Evolutionary conservation across 2,329 filamentous ascomycete species (phyloP), one percentile per base, ranked within the genome.

Genomic region (Neocatenulostroma microsporum): DNA sequence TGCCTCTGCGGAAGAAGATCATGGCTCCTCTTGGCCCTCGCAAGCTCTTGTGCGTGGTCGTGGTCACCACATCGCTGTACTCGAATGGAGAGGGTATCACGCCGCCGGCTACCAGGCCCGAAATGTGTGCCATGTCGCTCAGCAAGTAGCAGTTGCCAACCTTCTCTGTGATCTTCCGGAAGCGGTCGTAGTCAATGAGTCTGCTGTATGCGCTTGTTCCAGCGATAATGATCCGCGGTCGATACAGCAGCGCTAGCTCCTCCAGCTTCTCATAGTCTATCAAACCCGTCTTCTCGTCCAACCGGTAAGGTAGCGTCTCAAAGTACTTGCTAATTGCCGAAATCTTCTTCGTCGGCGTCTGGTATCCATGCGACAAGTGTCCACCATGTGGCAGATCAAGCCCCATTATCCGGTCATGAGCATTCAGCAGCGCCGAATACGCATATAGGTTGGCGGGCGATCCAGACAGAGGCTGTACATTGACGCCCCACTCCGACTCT

Each of bases 311-410:
- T 46, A 98, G 70, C 23, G 91, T 98, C 70, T 98, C 91, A 62
- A 98, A 98, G 70, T 98, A 98, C 61, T 94, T 96, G 40, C 89
- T 96, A 49, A 98, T 80, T 55, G 88, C 87, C n/a, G 89, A 96
- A 61, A 98, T 96, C 75, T 98, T 98, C 73, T 84, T 85, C 60
- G 82, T 79, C 21, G 91, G 85, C 21, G 85, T 96, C 70, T 98
- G 91, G 71, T 98, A 98, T 51, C 91, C 91, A 72, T 98, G 91
- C 63, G 81, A 87, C 69, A 95, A 73, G 69, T 95, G 88, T 50
- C 88, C 88, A 66, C 88, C 88, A 62, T 95, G 88, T 47, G 88
- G 88, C 38, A 95, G 78, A 62, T 95, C 88, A 52, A 95, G 74
- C 57, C 91, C 91, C 91, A 98, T 98, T 51, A 98, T 73, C 58